A percentile compares a stretch with the other conserved stretches of the same genome.
phyloP scores from a whole-genome alignment of 2,329 filamentous ascomycete species.

The Fusarium hostae region DNA sequence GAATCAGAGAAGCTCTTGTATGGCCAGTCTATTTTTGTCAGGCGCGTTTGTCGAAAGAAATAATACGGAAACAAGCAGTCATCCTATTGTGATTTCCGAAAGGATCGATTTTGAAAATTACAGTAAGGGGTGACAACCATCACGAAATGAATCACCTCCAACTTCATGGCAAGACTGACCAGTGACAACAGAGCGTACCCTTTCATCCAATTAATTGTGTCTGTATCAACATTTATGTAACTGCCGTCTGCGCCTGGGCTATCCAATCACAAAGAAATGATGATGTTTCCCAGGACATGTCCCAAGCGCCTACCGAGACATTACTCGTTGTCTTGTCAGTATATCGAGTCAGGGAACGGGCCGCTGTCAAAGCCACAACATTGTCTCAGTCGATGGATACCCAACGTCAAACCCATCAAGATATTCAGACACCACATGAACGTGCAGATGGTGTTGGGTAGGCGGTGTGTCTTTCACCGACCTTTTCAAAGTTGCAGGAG shows the following conservation, averaged over 20 bases:
- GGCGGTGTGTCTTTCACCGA: background rate
- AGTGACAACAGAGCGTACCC: background rate
- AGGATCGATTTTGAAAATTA: slow-evolving; percentile 7
- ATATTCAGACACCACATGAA: background rate
- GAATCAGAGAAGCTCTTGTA: background rate
- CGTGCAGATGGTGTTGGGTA: background rate
- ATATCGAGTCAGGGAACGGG: slow-evolving; percentile 12
- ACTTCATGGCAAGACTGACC: slow-evolving; percentile 8
- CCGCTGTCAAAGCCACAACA: slow-evolving; percentile 30
- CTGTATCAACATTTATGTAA: slow-evolving; percentile 3
- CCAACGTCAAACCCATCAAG: slow-evolving; percentile 14
- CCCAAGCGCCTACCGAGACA: slow-evolving; percentile 4
- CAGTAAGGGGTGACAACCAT: slow-evolving; percentile 7
- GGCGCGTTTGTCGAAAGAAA: background rate
- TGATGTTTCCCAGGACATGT: background rate
- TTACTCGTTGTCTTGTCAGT: slow-evolving; percentile 14
- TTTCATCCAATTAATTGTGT: slow-evolving; percentile 8
- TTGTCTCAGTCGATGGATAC: slow-evolving; percentile 18
- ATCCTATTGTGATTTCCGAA: background rate
- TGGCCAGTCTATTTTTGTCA: background rate
- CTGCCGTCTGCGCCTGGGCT: slow-evolving; percentile 5
- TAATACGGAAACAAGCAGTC: background rate
- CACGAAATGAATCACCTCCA: background rate
- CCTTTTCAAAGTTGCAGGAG: background rate
- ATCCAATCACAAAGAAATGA: background rate